These are phyloP conservation scores for Debaryomycetaceae sp. DNA, from an alignment of 1,139 yeast genomes.

Conservation along the genomic window DNA sequence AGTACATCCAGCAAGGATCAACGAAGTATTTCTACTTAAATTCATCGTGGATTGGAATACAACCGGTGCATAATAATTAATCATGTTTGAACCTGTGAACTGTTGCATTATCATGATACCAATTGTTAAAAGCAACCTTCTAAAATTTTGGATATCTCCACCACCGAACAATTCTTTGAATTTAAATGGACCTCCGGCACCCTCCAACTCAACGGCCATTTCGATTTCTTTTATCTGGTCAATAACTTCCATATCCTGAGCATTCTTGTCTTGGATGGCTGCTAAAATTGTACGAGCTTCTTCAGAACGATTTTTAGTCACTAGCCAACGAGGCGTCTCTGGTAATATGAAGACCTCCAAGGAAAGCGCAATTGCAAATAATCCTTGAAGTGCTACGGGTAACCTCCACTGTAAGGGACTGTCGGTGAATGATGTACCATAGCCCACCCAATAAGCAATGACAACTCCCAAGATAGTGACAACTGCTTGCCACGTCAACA, in stretches of 20 bases:
- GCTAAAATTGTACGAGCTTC: conserved; percentile 13
- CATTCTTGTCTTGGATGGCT: conserved; percentile 6
- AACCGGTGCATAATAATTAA: conserved; percentile 68
- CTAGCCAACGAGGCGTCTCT: conserved; percentile 51
- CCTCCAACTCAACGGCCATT: conserved; percentile 14
- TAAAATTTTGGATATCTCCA: conserved; percentile 10
- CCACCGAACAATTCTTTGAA: conserved; percentile 15
- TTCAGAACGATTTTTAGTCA: conserved; percentile 33
- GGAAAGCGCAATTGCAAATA: conserved; percentile 45
- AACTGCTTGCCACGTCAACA: conserved; percentile 42
- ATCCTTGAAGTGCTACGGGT: conserved; percentile 34
- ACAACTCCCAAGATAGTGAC: conserved; percentile 19
- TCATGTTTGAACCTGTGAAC: conserved; percentile 32
- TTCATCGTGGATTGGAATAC: conserved; percentile 61
- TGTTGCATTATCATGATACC: conserved; percentile 39
- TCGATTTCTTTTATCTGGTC: conserved; percentile 16
- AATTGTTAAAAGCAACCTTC: conserved; percentile 33
- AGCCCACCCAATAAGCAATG: conserved; percentile 18
- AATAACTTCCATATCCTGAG: conserved; percentile 4
- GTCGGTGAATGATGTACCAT: conserved; percentile 31
- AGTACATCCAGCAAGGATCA: no score
- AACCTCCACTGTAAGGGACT: conserved; percentile 13
- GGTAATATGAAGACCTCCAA: conserved; percentile 46
- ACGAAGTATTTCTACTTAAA: conserved; percentile 23
- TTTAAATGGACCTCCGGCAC: conserved; percentile 36